Evolutionary conservation across 2,329 filamentous ascomycete genomes (phyloP), one percentile per base, ranked within the genome.

Genomic region (Cladosporium sp.): DNA sequence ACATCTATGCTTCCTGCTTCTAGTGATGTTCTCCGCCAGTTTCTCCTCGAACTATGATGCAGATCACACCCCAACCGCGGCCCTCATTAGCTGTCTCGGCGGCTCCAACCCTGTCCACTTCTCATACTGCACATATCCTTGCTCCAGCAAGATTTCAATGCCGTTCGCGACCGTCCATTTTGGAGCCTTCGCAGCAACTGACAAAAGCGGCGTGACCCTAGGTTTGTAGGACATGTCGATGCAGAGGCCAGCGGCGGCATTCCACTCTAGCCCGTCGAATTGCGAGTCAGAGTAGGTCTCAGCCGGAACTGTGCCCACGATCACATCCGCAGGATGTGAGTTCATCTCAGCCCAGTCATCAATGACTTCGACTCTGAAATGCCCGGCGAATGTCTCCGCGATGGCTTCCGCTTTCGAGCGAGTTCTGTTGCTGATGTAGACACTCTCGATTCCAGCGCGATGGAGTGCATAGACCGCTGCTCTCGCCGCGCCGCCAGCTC

Each of bases 221-320:
- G 58, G 58, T 21, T 61, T 61, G 28, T 61, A 61, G 16, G 58
- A 61, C 58, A 61, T 51, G 21, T 61, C 58, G 1, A 61, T 61
- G 18, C 58, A 61, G n/a, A 61, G 58, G 4, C 58, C 58, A 32
- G 39, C 36, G 16, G 13, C 18, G 3, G 21, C 7, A 57, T 48
- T 46, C 58, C 58, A 60, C 23, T 56, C 14, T 10, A 63, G 13
- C 8, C 36, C 48, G 2, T 56, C 39, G 25, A 56, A 63, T 23
- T 57, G 36, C 13, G 16, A 18, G 8, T 57, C 49, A 10, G 8
- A 14, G 8, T n/a, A 28, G 18, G 32, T 26, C 23, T 63, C 30
- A 21, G 60, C 60, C 18, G 60, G 60, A 3, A 56, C 39, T 2
- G 60, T 63, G 2, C 60, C 60, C 5, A 63, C 56, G 1, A 63